These are phyloP conservation scores for Bullera alba DNA, from an alignment of 768 basidiomycete genomes.

Conservation along the genomic window DNA sequence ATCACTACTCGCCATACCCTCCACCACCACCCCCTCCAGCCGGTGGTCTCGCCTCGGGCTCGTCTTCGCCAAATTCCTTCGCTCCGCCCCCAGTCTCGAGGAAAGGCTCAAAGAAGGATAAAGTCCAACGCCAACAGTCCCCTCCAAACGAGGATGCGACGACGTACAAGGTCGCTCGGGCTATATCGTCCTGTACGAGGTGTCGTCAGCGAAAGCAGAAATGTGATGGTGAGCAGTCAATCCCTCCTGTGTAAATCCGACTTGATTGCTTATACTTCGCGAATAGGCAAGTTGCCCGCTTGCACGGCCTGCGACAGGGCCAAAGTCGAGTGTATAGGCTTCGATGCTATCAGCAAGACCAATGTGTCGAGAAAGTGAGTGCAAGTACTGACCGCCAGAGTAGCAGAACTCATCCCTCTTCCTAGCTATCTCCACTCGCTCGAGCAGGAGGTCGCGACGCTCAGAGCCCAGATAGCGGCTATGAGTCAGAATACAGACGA, in stretches of 20 bases:
- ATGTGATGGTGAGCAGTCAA: too few species aligned
- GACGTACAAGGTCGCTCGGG: conserved; percentile 43
- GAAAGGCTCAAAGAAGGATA: too few species aligned
- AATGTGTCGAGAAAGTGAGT: conserved; percentile 46
- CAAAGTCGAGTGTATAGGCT: conserved; percentile 47
- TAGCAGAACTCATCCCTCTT: neutral
- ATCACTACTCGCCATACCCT: too few species aligned
- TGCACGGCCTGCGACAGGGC: conserved; percentile 45
- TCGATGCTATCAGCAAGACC: conserved; percentile 47
- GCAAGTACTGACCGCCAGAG: conserved; percentile 1
- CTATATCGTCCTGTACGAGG: conserved; percentile 46
- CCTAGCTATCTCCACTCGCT: conserved; percentile 45
- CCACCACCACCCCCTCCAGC: too few species aligned
- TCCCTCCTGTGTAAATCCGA: too few species aligned
- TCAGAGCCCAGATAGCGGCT: conserved; percentile 40
- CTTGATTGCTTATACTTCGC: too few species aligned
- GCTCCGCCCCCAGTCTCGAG: too few species aligned
- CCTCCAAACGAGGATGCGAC: conserved; percentile 7
- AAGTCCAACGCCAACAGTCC: too few species aligned
- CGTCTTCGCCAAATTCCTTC: too few species aligned
- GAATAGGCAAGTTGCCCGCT: conserved; percentile 45
- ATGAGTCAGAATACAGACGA: conserved; percentile 8
- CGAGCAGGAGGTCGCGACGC: conserved; percentile 44
- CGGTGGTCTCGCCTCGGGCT: too few species aligned
- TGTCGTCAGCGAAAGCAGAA: conserved; percentile 45